These are phyloP conservation scores for Aspergillus vadensis DNA, from an alignment of 2,329 filamentous ascomycete genomes.

Conservation along the genomic window DNA sequence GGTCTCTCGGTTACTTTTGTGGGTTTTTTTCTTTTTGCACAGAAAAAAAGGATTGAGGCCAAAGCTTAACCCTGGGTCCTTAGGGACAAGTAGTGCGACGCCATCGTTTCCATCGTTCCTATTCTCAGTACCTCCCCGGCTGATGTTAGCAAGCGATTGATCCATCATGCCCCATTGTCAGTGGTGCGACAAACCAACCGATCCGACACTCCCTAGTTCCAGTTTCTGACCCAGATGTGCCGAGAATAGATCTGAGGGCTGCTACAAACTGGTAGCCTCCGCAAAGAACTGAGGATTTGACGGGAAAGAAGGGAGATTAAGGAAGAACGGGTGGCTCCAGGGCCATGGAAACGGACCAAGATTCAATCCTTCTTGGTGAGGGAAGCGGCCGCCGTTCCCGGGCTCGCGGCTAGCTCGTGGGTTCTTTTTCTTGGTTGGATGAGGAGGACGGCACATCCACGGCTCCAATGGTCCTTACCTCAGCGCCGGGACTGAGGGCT, in stretches of 20 bases:
- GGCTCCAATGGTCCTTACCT: conserved; percentile 8
- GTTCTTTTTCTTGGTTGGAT: not conserved
- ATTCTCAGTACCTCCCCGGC: not conserved
- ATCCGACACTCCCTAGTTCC: not conserved
- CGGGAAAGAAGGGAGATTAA: not conserved
- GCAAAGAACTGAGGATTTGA: not conserved
- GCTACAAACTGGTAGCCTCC: no score
- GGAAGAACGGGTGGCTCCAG: not conserved
- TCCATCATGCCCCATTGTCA: not conserved
- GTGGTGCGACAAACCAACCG: conserved; percentile 6
- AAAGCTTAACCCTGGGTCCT: not conserved
- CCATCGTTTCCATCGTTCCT: not conserved
- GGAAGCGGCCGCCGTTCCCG: not conserved
- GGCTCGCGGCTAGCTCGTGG: not conserved
- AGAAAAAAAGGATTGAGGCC: not conserved
- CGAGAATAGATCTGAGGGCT: not conserved
- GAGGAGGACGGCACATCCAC: not conserved
- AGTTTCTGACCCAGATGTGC: not conserved
- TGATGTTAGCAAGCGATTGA: not conserved
- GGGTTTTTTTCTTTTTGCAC: not conserved
- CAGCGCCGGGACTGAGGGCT: conserved; percentile 9
- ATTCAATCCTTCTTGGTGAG: not conserved
- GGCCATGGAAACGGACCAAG: not conserved
- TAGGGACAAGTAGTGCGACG: not conserved
- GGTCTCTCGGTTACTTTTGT: not conserved